Conservation (phyloP, 441 rosid genomes). For the Breynia disticha region DNA sequence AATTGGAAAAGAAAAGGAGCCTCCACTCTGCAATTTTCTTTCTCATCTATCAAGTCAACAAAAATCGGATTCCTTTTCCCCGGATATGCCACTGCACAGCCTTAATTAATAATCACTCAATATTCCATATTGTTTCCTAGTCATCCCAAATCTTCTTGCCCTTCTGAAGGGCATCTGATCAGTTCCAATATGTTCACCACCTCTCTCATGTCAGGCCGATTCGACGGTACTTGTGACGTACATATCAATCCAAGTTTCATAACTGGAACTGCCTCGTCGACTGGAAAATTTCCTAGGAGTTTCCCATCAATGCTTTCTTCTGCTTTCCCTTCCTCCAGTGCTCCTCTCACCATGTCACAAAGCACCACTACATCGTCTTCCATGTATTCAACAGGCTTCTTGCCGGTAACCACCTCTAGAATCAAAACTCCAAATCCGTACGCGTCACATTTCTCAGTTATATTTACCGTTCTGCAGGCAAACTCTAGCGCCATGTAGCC, state of each 20-base stretch:
- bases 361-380: slow-evolving; percentile 93
- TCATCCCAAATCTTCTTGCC: slow-evolving; percentile 55
- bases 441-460: slow-evolving; percentile 82
- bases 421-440: slow-evolving; percentile 82
- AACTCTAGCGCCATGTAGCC: slow-evolving; percentile 98
- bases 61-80: slow-evolving; percentile 82
- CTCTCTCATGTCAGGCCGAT: slow-evolving; percentile 92
- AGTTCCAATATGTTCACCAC: slow-evolving; percentile 84
- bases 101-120: neutral
- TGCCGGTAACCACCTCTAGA: slow-evolving; percentile 74
- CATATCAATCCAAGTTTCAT: slow-evolving; percentile 88
- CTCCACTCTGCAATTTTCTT: slow-evolving; percentile 10
- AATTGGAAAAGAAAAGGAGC: slow-evolving; percentile 33
- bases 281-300: slow-evolving; percentile 59
- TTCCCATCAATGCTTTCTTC: slow-evolving; percentile 71
- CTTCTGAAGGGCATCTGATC: slow-evolving; percentile 87
- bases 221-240: slow-evolving; percentile 93
- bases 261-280: slow-evolving; percentile 78
- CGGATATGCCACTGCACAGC: slow-evolving; percentile 23
- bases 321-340: slow-evolving; percentile 73
- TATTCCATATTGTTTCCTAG: slow-evolving; percentile 10
- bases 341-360: slow-evolving; percentile 84
- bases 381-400: slow-evolving; percentile 93
- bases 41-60: slow-evolving; percentile 20
- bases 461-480: slow-evolving; percentile 81